A percentile compares a stretch with the other conserved stretches of the same genome.
Conservation (phyloP, 768 basidiomycete genomes). For the Macrolepiota fuliginosa region DNA sequence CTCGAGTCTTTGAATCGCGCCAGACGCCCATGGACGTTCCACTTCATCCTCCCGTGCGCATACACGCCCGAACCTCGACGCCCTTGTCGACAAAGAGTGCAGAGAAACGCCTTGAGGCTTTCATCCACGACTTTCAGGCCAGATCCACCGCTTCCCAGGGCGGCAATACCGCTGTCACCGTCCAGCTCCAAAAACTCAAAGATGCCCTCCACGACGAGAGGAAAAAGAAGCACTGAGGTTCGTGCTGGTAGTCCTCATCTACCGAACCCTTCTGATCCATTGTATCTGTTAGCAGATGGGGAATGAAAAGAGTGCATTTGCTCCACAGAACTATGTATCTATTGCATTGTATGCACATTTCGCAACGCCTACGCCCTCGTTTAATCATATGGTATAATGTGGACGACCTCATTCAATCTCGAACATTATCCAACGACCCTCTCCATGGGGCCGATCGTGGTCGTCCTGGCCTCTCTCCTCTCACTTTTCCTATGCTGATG, state of each 20-base stretch:
- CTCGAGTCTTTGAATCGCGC: not conserved
- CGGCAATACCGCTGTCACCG: constrained; percentile 52
- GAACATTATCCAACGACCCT: too few species aligned
- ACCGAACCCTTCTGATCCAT: not conserved
- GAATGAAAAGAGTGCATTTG: too few species aligned
- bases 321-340: too few species aligned
- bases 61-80: constrained; percentile 34
- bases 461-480: too few species aligned
- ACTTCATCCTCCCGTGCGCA: constrained; percentile 45
- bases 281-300: too few species aligned
- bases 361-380: too few species aligned
- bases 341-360: too few species aligned
- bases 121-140: constrained; percentile 47
- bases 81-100: constrained; percentile 38
- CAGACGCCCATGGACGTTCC: constrained; percentile 42
- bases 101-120: constrained; percentile 39
- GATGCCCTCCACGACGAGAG: constrained; percentile 52
- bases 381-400: too few species aligned
- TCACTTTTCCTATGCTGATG: too few species aligned
- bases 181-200: constrained; percentile 56
- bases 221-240: constrained; percentile 25
- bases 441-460: too few species aligned
- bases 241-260: not conserved
- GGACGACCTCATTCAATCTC: too few species aligned
- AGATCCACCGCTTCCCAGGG: constrained; percentile 46